Base-by-base conservation (phyloP, 2,329 filamentous ascomycete genomes). In the Hypoxylon sp. region DNA sequence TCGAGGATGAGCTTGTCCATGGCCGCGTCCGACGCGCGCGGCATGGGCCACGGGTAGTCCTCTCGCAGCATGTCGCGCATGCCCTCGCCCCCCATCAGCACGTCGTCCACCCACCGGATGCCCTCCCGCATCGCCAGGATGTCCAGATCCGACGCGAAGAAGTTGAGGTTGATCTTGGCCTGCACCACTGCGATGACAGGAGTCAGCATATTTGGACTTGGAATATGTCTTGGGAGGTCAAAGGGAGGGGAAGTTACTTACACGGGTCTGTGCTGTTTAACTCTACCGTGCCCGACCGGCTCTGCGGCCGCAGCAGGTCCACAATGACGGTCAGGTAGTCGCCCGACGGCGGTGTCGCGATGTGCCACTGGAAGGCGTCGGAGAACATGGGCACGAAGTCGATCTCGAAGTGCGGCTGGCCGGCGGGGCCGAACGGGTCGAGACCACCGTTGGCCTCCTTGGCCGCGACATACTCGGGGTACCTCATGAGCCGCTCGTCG, bases 11-110 rank as follows among this genome's bases (percentile, higher is more conserved):
- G 73, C 46, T 77, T 76, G 37, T 81, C 79, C 84, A 88, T 87
- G 1, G 74, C 79, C 54, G 81, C 79, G 48, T 87, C 83, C 1
- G 77, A 78, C 10, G 82, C 66, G 2, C 81, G 75, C 0, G 84
- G 84, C 82, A 88, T 85, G 0, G 77, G 72, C 83, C 83, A 87
- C 0, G 85, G 85, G 66, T 87, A 88, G 51, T 84, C 81, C 4
- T 70, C 75, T 0, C 71, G 72, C 8, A 85, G 73, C 43, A 84
- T 76, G 47, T 84, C 81, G 68, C 77, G 83, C 71, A 88, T 81
- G 1, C 80, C 83, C 1, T 82, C 80, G 1, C 84, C 84, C 6
- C 78, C 81, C 31, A 75, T 82, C 2, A 88, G 64, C n/a, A 88
- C 73, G 62, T 88, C 83, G 69, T 86, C 81, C 6, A 76, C 74